Conservation (phyloP, 2,329 filamentous ascomycete genomes). For the Diaporthe citriasiana region DNA sequence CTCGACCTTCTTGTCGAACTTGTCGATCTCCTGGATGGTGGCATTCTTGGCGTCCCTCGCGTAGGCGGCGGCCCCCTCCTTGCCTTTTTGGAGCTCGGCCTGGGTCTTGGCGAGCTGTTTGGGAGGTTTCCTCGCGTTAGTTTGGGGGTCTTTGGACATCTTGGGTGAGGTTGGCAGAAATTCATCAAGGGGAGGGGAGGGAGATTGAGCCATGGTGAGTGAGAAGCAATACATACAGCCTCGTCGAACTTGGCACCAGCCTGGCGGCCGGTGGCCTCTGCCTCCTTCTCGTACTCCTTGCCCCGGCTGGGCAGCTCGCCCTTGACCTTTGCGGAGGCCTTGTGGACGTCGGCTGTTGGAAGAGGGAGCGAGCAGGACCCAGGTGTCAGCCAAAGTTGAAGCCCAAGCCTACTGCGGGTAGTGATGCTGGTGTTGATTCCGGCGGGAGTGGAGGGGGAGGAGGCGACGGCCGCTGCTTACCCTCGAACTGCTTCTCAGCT, state of each 20-base stretch:
- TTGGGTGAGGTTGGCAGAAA: not conserved
- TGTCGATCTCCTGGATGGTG: slow-evolving; percentile 80
- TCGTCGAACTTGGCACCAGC: slow-evolving; percentile 77
- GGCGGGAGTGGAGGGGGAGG: not conserved
- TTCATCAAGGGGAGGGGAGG: not conserved
- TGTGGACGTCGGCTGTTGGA: slow-evolving; percentile 79
- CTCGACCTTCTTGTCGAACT: slow-evolving; percentile 87
- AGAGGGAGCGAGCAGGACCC: not conserved
- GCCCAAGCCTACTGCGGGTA: not conserved
- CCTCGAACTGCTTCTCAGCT: slow-evolving; percentile 89
- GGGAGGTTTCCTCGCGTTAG: slow-evolving; percentile 53
- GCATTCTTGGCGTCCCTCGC: slow-evolving; percentile 75
- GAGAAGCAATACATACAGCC: slow-evolving; percentile 67
- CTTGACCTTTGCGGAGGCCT: slow-evolving; percentile 76
- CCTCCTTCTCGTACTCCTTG: slow-evolving; percentile 75
- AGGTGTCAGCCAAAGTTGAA: slow-evolving; percentile 42
- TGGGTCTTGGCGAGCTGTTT: slow-evolving; percentile 73
- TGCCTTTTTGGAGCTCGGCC: slow-evolving; percentile 72
- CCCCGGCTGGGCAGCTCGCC: slow-evolving; percentile 73
- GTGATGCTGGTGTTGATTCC: not conserved
- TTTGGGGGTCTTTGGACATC: no score
- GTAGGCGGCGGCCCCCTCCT: slow-evolving; percentile 71
- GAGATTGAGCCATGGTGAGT: not conserved
- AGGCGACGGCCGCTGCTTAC: slow-evolving; percentile 65
- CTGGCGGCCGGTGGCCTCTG: slow-evolving; percentile 71